phyloP scores from a whole-genome alignment of 1,284 basidiomycete genomes.

The Mycocalia duriaeana region DNA sequence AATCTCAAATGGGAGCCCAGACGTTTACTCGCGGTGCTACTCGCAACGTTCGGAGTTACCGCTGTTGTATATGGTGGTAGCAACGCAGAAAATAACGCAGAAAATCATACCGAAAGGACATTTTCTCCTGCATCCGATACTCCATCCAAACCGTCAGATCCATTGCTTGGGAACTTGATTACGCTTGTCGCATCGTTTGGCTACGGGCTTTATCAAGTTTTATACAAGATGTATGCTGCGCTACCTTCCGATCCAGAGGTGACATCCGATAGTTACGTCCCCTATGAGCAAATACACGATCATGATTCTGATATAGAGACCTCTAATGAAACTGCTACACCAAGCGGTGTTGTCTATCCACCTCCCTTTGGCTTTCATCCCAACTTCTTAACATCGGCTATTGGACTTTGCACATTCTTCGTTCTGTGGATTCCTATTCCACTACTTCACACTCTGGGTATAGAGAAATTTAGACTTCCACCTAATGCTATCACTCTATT shows the following conservation, averaged over 20 bases:
- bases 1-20: constrained; percentile 56
- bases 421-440: constrained; percentile 73
- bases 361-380: constrained; percentile 77
- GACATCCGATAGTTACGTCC: constrained; percentile 29
- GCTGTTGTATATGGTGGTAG: constrained; percentile 75
- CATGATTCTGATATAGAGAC: constrained; percentile 21
- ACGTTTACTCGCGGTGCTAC: constrained; percentile 60
- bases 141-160: constrained; percentile 35
- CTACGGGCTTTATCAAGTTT: constrained; percentile 73
- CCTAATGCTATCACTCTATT: constrained; percentile 34
- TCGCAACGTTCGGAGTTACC: constrained; percentile 73
- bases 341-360: constrained; percentile 22
- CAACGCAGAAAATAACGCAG: too few species aligned
- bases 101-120: too few species aligned
- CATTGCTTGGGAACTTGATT: constrained; percentile 73
- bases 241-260: constrained; percentile 55
- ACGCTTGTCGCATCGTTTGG: constrained; percentile 65
- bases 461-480: constrained; percentile 61
- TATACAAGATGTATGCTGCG: constrained; percentile 77
- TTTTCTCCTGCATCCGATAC: constrained; percentile 15
- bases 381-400: constrained; percentile 64
- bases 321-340: constrained; percentile 4
- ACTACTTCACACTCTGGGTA: constrained; percentile 53
- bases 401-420: constrained; percentile 61
- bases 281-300: constrained; percentile 44